These are phyloP conservation scores for Rhodotorula sp. DNA, from an alignment of 1,284 basidiomycete species.

Conservation along the genomic window DNA sequence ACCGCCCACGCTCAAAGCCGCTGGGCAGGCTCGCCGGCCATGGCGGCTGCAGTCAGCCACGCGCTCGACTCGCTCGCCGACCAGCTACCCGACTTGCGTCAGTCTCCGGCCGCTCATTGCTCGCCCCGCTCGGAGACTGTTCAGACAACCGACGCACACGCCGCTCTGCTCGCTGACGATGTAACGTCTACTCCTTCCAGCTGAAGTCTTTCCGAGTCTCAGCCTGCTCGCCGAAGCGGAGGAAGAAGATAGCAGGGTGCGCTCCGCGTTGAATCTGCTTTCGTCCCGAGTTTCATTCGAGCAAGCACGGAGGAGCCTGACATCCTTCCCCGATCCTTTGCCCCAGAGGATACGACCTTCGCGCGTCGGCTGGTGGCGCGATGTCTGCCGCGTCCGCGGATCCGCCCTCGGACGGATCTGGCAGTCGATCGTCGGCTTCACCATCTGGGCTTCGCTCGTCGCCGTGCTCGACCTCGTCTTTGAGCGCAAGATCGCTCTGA, in stretches of 20 bases:
- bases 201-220: conserved; percentile 25
- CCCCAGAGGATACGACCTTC: conserved; percentile 22
- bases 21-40: background rate
- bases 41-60: conserved; percentile 7
- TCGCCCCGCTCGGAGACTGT: background rate
- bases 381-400: conserved; percentile 25
- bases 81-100: conserved; percentile 13
- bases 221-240: conserved; percentile 24
- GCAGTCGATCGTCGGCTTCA: conserved; percentile 40
- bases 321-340: too few species aligned
- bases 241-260: conserved; percentile 26
- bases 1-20: background rate
- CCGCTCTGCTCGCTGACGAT: too few species aligned
- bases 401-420: conserved; percentile 39
- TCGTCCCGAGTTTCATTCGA: background rate
- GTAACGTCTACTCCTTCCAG: background rate
- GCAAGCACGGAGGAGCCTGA: too few species aligned
- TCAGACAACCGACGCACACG: too few species aligned
- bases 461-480: conserved; percentile 41
- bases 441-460: conserved; percentile 40
- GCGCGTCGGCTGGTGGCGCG: conserved; percentile 37
- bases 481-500: conserved; percentile 29
- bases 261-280: background rate
- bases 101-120: background rate
- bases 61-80: conserved; percentile 9